Conservation (phyloP, 73 alveolate species). For the Paramecium octaurelia region DNA sequence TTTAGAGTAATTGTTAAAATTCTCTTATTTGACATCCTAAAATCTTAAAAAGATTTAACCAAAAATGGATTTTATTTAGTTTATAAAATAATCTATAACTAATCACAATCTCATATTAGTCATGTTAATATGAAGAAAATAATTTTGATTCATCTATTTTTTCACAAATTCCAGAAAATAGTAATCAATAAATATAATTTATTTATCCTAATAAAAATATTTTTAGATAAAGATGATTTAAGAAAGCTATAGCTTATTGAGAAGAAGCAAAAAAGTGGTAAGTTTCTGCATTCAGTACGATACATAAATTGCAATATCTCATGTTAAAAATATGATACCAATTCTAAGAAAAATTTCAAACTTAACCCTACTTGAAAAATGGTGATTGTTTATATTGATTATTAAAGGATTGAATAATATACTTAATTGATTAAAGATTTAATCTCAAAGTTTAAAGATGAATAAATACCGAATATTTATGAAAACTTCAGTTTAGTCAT, state of each 20-base stretch:
- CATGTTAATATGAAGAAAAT: too few relatives aligned
- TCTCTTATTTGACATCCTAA: too few relatives aligned
- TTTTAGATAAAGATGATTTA: not conserved
- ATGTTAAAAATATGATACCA: not conserved
- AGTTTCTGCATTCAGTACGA: not conserved
- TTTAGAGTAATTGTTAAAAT: too few relatives aligned
- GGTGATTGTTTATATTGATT: not conserved
- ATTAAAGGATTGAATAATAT: not conserved
- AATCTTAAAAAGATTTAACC: too few relatives aligned
- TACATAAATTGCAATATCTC: not conserved
- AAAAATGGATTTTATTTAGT: not conserved
- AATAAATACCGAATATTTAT: not conserved
- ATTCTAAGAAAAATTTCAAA: not conserved
- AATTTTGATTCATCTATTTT: too few relatives aligned
- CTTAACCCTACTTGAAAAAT: not conserved
- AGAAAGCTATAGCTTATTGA: not conserved
- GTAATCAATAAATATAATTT: not conserved
- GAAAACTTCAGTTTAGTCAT: not conserved
- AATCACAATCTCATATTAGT: too few relatives aligned
- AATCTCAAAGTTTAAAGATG: not conserved
- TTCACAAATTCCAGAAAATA: too few relatives aligned
- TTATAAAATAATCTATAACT: not conserved
- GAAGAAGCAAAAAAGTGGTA: not conserved
- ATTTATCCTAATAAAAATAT: not conserved
- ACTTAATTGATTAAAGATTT: not conserved